Evolutionary conservation across 768 basidiomycete genomes (phyloP), one percentile per base, ranked within the genome.

Genomic region (Trichaptum fuscoviolaceum): DNA sequence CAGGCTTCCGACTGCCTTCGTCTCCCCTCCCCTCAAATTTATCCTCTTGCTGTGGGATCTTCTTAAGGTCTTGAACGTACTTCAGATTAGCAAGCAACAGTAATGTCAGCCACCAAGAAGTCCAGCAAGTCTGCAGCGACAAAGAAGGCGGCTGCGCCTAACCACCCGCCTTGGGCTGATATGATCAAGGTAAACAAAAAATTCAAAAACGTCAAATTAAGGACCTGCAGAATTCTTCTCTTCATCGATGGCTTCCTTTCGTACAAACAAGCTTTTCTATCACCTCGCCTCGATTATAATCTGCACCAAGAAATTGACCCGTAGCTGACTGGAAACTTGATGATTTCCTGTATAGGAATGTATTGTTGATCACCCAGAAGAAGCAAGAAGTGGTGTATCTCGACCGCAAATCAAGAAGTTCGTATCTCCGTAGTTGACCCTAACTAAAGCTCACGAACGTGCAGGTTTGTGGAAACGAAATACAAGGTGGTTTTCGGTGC

Each of bases 351-450:
- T 69, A 70, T 78, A 95, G 93, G 94, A 95, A 81, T 93, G 92
- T 72, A 92, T 96, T 76, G 77, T 83, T 68, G 82, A 80, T 65
- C 79, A 87, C 77, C 84, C 84, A 7, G 92, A 93, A 35, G 92
- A 93, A 69, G 85, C 90, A 66, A 90, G 93, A 66, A 76, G 75
- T 66, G 95, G 94, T 71, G 95, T 96, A 68, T 96, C 93, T 70
- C 89, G 96, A 62, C 92, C 89, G 65, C 85, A 89, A 73, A 95
- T 97, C 81, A 97, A 97, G 87, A 96, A 93, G 91, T 96, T 69
- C 71, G 84, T 81, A 62, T 65, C 58, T 57, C 57, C 58, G 27
- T 35, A 69, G 65, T 65, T 68, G 62, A 26, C 24, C 63, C 67
- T 68, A 65, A 63, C 68, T 66, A 69, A 69, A 74, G 57, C 73